Base-by-base conservation (phyloP, 1,139 yeast species). In the Saccharomyces hybrid region DNA sequence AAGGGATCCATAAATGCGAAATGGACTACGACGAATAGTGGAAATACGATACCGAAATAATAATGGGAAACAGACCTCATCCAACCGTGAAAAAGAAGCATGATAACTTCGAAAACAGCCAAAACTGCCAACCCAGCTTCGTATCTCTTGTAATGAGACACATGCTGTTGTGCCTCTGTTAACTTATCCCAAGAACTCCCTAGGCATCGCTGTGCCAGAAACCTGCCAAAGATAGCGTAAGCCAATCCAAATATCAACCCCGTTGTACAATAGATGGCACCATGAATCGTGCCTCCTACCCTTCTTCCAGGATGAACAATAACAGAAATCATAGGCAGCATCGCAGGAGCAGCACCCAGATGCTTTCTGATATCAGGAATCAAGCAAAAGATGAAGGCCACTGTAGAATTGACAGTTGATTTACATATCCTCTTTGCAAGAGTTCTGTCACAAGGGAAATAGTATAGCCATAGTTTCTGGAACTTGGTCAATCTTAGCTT, bases 291-390 rank as follows among this genome's bases (percentile, higher is more conserved):
- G 8, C 78, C 74, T 32, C 81, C 78, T 1, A 76, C 68, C 49
- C 82, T 68, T 55, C 80, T 69, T 0, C 80, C 81, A 1, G 80
- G 80, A 60, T 77, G 79, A 32, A 75, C 74, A 60, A 75, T 75
- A 14, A 77, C 80, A 1, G 79, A 72, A 2, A 76, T 70, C 47
- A 78, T 59, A 0, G 78, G 76, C 29, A 76, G 62, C 71, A 78
- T 70, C 14, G 76, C 75, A 1, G 77, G 74, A 47, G 75, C 73
- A 1, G 62, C 59, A 2, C 80, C 80, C n/a, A 77, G 53, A 13
- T 60, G 65, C 4, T 52, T 57, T 32, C 73, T 58, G 0, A 74
- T 71, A 6, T 66, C 65, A 0, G 75, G 74, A 7, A 74, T 70
- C 31, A 75, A 57, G 49, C 76, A 71, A 41, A 76, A 65, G 2